Base-by-base conservation (phyloP, 768 basidiomycete genomes). In the Russula olivacea region DNA sequence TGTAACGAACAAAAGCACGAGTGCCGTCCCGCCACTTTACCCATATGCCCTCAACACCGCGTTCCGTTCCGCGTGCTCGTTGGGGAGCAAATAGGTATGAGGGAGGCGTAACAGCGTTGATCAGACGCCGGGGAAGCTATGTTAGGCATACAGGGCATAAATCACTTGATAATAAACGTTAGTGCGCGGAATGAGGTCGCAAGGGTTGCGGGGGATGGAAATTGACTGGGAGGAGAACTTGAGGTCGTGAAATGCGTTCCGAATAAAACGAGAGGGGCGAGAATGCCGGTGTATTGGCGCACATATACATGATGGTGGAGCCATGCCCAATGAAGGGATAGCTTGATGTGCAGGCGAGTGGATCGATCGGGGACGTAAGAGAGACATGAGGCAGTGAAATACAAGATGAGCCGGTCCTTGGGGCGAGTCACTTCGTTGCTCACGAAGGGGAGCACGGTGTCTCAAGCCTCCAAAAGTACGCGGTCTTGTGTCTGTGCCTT, bases 271-370 rank as follows among this genome's bases (percentile, higher is more conserved):
- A 17, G 59, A 71, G 74, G 67, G 74, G 67, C 73, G 63, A 76
- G 75, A 81, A 81, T 72, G 84, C 87, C 87, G 72, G 78, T 86
- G 89, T 88, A 72, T 90, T 76, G 87, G 87, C 85, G 78, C 76
- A 79, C 79, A 65, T 61, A 59, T 66, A 56, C 55, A 65, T 53
- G 66, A 66, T 65, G 79, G 84, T 85, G 86, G 81, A 81, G 85
- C 86, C 83, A 78, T 83, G 87, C 87, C 81, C 88, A 89, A 70
- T 73, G 61, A 89, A 89, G 87, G 82, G 87, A 85, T 88, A 86
- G 85, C 86, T 85, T 81, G 65, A 64, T 66, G 69, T 68, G 72
- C 68, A 68, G 73, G 81, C 77, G 85, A 81, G 77, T 72, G 75
- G 82, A 76, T 71, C 67, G 77, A 81, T 78, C 64, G 64, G 71